Conservation (phyloP, 371 early-diverging fungal species). For the Dinochytrium kinnereticum region DNA sequence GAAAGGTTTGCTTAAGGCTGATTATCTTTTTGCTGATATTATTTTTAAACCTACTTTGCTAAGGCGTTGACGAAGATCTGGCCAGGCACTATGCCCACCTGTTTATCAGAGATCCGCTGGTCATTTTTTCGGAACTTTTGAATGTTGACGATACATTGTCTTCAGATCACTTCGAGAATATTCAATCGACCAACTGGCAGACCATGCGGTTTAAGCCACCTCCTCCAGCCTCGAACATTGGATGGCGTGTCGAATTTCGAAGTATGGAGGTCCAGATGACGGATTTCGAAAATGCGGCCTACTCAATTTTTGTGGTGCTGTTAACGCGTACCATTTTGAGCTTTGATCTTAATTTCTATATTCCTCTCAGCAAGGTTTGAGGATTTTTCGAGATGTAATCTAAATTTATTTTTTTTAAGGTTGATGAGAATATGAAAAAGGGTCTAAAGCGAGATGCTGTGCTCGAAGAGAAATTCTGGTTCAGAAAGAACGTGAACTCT, state of each 20-base stretch:
- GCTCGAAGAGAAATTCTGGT: constrained; percentile 82
- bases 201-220: constrained; percentile 99
- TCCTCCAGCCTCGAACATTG: constrained; percentile 79
- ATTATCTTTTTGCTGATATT: neutral
- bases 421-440: constrained; percentile 94
- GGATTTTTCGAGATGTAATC: no score
- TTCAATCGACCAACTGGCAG: constrained; percentile 99
- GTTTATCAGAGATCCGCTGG: constrained; percentile 98
- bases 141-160: constrained; percentile 81
- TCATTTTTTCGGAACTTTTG: constrained; percentile 89
- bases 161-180: constrained; percentile 98
- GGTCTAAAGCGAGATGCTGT: constrained; percentile 91
- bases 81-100: constrained; percentile 96
- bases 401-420: constrained; percentile 46
- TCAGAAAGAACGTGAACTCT: constrained; percentile 73
- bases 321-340: constrained; percentile 89
- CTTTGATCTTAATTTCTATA: constrained; percentile 93
- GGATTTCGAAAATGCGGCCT: constrained; percentile 98
- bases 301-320: constrained; percentile 91
- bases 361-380: constrained; percentile 88
- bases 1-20: constrained; percentile 11
- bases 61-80: constrained; percentile 83
- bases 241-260: constrained; percentile 99
- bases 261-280: constrained; percentile 98
- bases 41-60: neutral